A percentile compares a stretch with the other conserved stretches of the same genome.
Evolutionary conservation across 2,329 filamentous ascomycete species (phyloP).

Genomic region (Diaporthe capsici): DNA sequence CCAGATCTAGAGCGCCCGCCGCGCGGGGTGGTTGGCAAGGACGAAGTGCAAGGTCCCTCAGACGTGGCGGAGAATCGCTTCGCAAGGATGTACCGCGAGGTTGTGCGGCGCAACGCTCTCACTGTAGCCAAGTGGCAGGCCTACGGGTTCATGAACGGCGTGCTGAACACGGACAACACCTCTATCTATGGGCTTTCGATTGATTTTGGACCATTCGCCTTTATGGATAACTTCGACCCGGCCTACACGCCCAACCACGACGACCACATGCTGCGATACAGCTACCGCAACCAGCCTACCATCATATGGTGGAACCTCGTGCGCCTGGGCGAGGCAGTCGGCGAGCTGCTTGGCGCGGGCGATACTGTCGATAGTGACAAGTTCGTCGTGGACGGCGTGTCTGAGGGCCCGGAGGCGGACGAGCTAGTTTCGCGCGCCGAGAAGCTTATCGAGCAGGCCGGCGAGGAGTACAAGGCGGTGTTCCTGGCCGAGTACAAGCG

Average conservation of each 20-base stretch:
- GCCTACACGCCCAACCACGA: slow-evolving; percentile 97
- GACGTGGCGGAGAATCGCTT: slow-evolving; percentile 87
- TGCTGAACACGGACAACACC: slow-evolving; percentile 98
- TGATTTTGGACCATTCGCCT: slow-evolving; percentile 97
- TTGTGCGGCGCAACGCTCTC: slow-evolving; percentile 85
- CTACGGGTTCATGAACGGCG: slow-evolving; percentile 99
- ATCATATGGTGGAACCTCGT: slow-evolving; percentile 99
- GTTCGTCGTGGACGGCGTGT: slow-evolving; percentile 81
- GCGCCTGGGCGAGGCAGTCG: slow-evolving; percentile 88
- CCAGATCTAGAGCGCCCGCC: slow-evolving; percentile 56
- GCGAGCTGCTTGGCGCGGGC: slow-evolving; percentile 88
- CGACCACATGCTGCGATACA: slow-evolving; percentile 88
- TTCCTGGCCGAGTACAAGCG: slow-evolving; percentile 92
- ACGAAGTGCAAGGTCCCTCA: slow-evolving; percentile 75
- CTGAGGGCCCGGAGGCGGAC: slow-evolving; percentile 72
- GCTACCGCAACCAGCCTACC: slow-evolving; percentile 93
- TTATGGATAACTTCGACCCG: slow-evolving; percentile 97
- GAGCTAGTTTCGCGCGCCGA: slow-evolving; percentile 86
- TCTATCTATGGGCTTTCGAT: slow-evolving; percentile 90
- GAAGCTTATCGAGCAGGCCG: slow-evolving; percentile 82
- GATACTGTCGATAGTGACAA: slow-evolving; percentile 76
- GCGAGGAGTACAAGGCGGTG: slow-evolving; percentile 89
- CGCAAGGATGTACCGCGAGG: slow-evolving; percentile 86
- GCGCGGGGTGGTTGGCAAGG: slow-evolving; percentile 65
- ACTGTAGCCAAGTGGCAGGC: slow-evolving; percentile 96